Evolutionary conservation across 805 yeast genomes (phyloP).

Genomic region (Metschnikowia similis): DNA sequence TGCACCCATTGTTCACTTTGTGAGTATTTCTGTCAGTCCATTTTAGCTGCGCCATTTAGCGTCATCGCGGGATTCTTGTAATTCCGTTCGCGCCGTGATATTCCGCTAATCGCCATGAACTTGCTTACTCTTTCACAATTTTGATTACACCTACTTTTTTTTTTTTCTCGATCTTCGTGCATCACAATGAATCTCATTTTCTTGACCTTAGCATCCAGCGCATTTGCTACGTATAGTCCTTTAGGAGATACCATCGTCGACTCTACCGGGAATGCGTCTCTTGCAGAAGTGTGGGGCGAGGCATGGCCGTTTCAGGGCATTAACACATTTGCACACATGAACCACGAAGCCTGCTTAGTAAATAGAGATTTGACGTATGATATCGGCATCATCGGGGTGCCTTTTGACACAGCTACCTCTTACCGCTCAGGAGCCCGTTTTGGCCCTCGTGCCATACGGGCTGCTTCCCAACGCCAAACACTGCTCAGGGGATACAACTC

Average conservation of each 20-base stretch:
- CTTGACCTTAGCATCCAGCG: background rate
- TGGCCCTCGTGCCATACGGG: constrained; percentile 71
- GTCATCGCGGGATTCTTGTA: background rate
- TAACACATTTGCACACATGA: constrained; percentile 71
- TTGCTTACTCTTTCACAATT: background rate
- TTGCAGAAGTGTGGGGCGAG: constrained; percentile 67
- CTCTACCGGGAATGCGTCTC: constrained; percentile 7
- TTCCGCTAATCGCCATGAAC: background rate
- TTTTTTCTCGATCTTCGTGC: background rate
- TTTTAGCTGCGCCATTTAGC: background rate
- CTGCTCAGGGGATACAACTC: constrained; percentile 65
- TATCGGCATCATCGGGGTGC: constrained; percentile 72
- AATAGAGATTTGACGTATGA: constrained; percentile 50
- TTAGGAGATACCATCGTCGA: constrained; percentile 5
- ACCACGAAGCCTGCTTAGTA: constrained; percentile 53
- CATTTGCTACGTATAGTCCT: constrained; percentile 6
- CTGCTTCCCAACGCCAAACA: constrained; percentile 68
- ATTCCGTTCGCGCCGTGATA: constrained; percentile 1
- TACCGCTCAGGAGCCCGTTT: constrained; percentile 80
- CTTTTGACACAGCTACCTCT: constrained; percentile 79
- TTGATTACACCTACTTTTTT: background rate
- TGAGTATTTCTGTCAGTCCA: too few relatives aligned
- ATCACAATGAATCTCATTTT: background rate
- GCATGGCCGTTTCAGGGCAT: constrained; percentile 71
- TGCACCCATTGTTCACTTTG: background rate